Evolutionary conservation across 2,329 filamentous ascomycete species (phyloP).

Genomic region (Aspergillus sclerotialis): DNA sequence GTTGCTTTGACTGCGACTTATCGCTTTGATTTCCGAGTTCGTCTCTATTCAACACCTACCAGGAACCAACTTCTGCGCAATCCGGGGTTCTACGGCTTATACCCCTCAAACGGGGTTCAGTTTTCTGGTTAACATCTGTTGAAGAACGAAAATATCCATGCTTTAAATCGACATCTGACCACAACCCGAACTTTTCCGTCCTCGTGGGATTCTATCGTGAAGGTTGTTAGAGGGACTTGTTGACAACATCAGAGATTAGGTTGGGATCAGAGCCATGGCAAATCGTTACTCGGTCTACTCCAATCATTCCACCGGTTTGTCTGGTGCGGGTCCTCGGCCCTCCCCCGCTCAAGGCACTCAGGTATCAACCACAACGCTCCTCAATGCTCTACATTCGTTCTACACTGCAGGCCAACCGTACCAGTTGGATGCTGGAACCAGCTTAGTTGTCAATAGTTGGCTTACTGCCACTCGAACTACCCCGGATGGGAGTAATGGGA

Average conservation of each 20-base stretch:
- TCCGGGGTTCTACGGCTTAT: no score
- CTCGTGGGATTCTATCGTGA: no score
- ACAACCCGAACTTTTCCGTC: slow-evolving; percentile 33
- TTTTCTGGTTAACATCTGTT: neutral
- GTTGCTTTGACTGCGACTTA: no score
- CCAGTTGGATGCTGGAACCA: slow-evolving; percentile 79
- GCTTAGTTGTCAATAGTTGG: slow-evolving; percentile 93
- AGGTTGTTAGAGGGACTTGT: no score
- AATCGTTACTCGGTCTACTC: slow-evolving; percentile 58
- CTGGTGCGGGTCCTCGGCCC: slow-evolving; percentile 47
- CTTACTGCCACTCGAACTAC: slow-evolving; percentile 68
- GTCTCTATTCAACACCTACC: no score
- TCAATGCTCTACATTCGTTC: slow-evolving; percentile 86
- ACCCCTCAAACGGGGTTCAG: no score
- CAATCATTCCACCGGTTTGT: slow-evolving; percentile 49
- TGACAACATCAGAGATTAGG: no score
- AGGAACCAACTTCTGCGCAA: no score
- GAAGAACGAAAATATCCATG: neutral
- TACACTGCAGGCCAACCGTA: slow-evolving; percentile 81
- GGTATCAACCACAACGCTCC: slow-evolving; percentile 83
- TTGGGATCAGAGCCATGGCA: no score
- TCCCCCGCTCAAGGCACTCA: slow-evolving; percentile 65
- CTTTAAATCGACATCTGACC: no score
- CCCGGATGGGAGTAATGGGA: slow-evolving; percentile 62
- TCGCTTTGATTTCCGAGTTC: no score